Conservation (phyloP, 495 filamentous ascomycete species). For the Annulohypoxylon nitens region DNA sequence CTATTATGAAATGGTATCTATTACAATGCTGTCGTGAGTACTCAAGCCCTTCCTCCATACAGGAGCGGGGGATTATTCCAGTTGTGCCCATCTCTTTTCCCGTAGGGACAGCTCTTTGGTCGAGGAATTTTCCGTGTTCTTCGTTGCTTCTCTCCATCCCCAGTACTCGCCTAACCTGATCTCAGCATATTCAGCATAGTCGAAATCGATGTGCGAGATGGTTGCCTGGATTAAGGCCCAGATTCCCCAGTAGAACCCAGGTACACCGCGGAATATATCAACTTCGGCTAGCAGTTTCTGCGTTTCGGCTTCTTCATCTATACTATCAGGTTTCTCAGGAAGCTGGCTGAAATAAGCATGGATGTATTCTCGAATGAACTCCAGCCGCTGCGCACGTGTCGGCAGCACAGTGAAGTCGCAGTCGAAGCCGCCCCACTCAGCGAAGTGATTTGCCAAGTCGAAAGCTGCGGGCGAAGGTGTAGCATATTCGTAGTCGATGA, state of each 20-base stretch:
- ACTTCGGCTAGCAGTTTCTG: conserved; percentile 78
- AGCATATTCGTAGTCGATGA: conserved; percentile 99
- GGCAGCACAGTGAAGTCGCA: conserved; percentile 91
- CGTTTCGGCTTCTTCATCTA: conserved; percentile 70
- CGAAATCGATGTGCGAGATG: conserved; percentile 96
- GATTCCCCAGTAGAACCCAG: conserved; percentile 90
- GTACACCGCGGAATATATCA: conserved; percentile 87
- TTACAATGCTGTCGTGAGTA: conserved; percentile 9
- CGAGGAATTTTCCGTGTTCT: conserved; percentile 68
- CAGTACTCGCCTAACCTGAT: conserved; percentile 91
- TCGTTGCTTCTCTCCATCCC: conserved; percentile 85
- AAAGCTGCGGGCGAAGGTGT: conserved; percentile 96
- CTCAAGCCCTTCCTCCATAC: background rate
- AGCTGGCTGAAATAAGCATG: conserved; percentile 66
- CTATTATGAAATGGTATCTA: conserved; percentile 24
- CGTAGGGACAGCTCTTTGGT: conserved; percentile 76
- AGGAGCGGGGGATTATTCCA: conserved; percentile 35
- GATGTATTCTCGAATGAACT: conserved; percentile 88
- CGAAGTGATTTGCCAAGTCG: conserved; percentile 98
- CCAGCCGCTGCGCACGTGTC: conserved; percentile 78
- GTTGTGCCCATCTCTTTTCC: conserved; percentile 85
- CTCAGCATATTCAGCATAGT: conserved; percentile 94
- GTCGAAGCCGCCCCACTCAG: conserved; percentile 97
- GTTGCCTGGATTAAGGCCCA: conserved; percentile 97
- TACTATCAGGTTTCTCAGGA: conserved; percentile 55